phyloP scores from a whole-genome alignment of 1,284 basidiomycete species.

The Ceratobasidium papillatum region DNA sequence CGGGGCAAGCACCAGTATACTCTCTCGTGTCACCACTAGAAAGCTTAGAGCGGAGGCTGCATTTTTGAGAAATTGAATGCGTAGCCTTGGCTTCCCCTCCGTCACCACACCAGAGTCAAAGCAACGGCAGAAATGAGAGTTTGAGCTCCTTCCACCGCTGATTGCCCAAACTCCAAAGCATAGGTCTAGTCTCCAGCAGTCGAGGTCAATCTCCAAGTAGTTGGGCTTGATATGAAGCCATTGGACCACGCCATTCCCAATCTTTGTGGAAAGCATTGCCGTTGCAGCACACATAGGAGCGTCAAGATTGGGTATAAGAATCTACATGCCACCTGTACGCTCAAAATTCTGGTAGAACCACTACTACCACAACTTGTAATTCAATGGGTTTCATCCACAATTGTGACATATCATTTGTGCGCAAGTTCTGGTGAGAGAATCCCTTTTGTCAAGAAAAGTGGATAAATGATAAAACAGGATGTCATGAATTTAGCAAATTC shows the following conservation, averaged over 20 bases:
- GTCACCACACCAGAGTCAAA: too few relatives aligned
- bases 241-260: neutral
- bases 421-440: neutral
- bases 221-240: neutral
- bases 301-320: neutral
- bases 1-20: too few relatives aligned
- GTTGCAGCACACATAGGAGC: neutral
- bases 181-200: neutral
- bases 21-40: too few relatives aligned
- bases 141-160: too few relatives aligned
- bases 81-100: too few relatives aligned
- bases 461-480: neutral
- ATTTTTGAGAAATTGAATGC: too few relatives aligned
- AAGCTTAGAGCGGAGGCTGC: too few relatives aligned
- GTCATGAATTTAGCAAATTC: too few relatives aligned
- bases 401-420: neutral
- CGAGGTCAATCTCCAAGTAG: neutral
- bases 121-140: too few relatives aligned
- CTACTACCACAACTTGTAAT: neutral
- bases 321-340: neutral
- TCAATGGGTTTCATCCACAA: slow-evolving; percentile 1
- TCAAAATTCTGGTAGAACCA: neutral
- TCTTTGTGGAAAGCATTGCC: neutral
- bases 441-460: neutral
- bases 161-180: neutral